Percentiles rank a stretch among this genome's conserved stretches.
phyloP scores from a whole-genome alignment of 2,329 filamentous ascomycete species.

The Clonostachys sp. region DNA sequence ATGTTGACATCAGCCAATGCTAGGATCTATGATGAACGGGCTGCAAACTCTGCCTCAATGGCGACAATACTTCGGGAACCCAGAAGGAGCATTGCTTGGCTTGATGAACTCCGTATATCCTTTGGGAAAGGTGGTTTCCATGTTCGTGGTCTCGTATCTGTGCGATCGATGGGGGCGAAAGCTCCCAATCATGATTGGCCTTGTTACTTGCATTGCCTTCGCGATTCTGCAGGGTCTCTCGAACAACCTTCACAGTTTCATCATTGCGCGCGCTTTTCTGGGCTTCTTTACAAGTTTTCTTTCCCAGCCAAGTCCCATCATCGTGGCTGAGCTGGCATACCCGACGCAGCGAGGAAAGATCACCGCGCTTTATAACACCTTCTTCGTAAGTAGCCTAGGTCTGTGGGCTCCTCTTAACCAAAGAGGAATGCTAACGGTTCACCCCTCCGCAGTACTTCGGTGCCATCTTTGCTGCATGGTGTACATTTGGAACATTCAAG shows the following conservation, averaged over 20 bases:
- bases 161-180: slow-evolving; percentile 14
- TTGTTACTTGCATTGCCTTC: slow-evolving; percentile 7
- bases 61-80: slow-evolving; percentile 12
- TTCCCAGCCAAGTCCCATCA: slow-evolving; percentile 16
- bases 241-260: slow-evolving; percentile 29
- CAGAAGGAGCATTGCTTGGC: slow-evolving; percentile 11
- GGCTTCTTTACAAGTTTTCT: slow-evolving; percentile 19
- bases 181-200: slow-evolving; percentile 16
- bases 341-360: slow-evolving; percentile 23
- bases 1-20: too few species aligned
- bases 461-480: slow-evolving; percentile 20
- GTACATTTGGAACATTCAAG: slow-evolving; percentile 36
- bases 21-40: slow-evolving; percentile 33
- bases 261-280: slow-evolving; percentile 19
- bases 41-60: slow-evolving; percentile 22
- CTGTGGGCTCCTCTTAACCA: background rate
- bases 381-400: slow-evolving; percentile 33
- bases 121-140: slow-evolving; percentile 31
- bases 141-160: slow-evolving; percentile 13
- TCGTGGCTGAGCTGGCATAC: slow-evolving; percentile 24
- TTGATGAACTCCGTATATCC: slow-evolving; percentile 30
- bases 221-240: slow-evolving; percentile 21
- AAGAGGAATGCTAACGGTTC: too few species aligned
- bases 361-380: slow-evolving; percentile 10
- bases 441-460: slow-evolving; percentile 1